phyloP scores from a whole-genome alignment of 345 rosid genomes.

The Microthlaspi erraticum region DNA sequence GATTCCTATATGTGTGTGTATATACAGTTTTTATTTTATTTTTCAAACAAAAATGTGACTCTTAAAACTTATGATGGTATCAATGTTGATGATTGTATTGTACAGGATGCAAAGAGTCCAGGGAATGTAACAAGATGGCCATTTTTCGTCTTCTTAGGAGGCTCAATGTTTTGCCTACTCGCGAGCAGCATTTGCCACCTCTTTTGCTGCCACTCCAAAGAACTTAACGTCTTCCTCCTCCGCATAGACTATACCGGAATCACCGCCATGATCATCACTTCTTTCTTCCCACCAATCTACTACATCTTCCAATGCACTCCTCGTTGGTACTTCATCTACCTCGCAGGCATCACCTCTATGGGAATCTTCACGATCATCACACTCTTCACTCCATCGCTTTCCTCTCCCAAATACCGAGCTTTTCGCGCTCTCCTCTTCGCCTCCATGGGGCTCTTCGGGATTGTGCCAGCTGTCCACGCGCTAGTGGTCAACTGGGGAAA shows the following conservation, averaged over 20 bases:
- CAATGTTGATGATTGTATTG: constrained; percentile 37
- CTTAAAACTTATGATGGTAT: constrained; percentile 15
- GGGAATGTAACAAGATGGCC: constrained; percentile 75
- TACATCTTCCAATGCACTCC: constrained; percentile 85
- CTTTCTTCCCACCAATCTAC: constrained; percentile 87
- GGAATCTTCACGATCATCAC: constrained; percentile 77
- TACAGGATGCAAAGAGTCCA: constrained; percentile 56
- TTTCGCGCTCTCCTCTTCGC: constrained; percentile 71
- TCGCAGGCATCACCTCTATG: constrained; percentile 71
- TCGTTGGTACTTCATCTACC: constrained; percentile 77
- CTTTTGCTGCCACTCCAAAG: constrained; percentile 79
- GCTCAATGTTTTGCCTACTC: constrained; percentile 85
- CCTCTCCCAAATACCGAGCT: constrained; percentile 59
- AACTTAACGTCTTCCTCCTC: constrained; percentile 57
- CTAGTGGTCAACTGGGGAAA: constrained; percentile 72
- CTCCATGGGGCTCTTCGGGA: constrained; percentile 83
- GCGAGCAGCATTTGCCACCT: constrained; percentile 88
- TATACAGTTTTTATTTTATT: neutral
- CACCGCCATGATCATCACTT: constrained; percentile 87
- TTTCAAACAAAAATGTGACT: neutral
- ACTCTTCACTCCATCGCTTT: constrained; percentile 67
- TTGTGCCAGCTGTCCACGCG: constrained; percentile 73
- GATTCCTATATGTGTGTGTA: neutral
- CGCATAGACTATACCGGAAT: constrained; percentile 80
- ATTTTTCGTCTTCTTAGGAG: constrained; percentile 72